Conservation (phyloP, 352 stramenopile genomes). For the Blastocystis sp. region DNA sequence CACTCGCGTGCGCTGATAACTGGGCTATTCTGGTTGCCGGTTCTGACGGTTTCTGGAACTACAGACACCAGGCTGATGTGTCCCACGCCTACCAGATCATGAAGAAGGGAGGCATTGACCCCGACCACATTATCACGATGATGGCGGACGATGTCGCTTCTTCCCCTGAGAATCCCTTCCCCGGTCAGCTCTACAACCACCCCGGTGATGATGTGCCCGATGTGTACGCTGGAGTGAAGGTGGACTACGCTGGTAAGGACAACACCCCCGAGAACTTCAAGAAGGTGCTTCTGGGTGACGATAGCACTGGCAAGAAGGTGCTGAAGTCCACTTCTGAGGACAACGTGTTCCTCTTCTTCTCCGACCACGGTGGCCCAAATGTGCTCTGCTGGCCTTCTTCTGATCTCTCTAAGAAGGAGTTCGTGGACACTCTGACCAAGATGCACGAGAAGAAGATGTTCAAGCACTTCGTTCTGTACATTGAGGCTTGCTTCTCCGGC, state of each 20-base stretch:
- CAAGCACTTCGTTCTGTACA: slow-evolving; percentile 88
- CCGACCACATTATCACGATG: slow-evolving; percentile 88
- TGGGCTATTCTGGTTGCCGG: slow-evolving; percentile 88
- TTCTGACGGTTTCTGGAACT: slow-evolving; percentile 87
- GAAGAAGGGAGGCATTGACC: slow-evolving; percentile 83
- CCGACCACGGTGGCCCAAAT: slow-evolving; percentile 86
- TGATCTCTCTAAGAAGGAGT: slow-evolving; percentile 81
- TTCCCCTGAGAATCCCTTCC: slow-evolving; percentile 84
- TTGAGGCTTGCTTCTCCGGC: slow-evolving; percentile 88
- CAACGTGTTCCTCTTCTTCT: slow-evolving; percentile 89
- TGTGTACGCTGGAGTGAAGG: slow-evolving; percentile 81
- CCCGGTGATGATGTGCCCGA: slow-evolving; percentile 80
- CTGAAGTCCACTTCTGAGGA: slow-evolving; percentile 84
- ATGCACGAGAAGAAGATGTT: slow-evolving; percentile 86
- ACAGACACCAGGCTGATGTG: slow-evolving; percentile 86
- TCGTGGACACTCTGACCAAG: slow-evolving; percentile 80
- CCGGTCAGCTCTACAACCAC: slow-evolving; percentile 86
- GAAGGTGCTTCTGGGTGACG: slow-evolving; percentile 84
- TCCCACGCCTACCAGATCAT: slow-evolving; percentile 87
- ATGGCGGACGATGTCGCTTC: slow-evolving; percentile 88
- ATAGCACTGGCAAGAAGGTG: slow-evolving; percentile 80
- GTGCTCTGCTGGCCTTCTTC: slow-evolving; percentile 84
- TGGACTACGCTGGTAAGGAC: slow-evolving; percentile 75
- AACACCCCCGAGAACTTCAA: slow-evolving; percentile 86
- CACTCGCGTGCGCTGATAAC: slow-evolving; percentile 77